These are phyloP conservation scores for Helotiales sp. DNA, from an alignment of 2,329 filamentous ascomycete species.

Conservation along the genomic window DNA sequence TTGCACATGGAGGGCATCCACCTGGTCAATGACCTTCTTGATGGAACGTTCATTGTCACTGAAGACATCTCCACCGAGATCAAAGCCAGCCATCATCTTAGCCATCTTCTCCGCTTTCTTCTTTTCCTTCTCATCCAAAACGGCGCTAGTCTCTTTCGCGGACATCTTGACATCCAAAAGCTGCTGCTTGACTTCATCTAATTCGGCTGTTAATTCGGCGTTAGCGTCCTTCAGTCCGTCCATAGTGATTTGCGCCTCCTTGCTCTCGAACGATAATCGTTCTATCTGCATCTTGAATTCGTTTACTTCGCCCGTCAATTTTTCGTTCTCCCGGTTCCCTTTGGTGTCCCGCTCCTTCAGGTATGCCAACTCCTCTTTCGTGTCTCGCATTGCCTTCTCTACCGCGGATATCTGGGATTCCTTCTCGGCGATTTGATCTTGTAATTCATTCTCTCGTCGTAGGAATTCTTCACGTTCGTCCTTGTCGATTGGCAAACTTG, in stretches of 20 bases:
- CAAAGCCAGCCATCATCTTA: conserved; percentile 99
- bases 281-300: conserved; percentile 97
- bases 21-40: conserved; percentile 79
- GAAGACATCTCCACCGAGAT: conserved; percentile 89
- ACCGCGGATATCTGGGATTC: conserved; percentile 79
- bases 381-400: conserved; percentile 81
- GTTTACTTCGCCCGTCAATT: conserved; percentile 82
- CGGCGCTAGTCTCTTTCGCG: conserved; percentile 88
- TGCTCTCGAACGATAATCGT: conserved; percentile 92
- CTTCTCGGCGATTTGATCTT: conserved; percentile 93
- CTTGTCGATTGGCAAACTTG: conserved; percentile 87
- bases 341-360: conserved; percentile 86
- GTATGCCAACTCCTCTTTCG: conserved; percentile 82
- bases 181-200: conserved; percentile 96
- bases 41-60: conserved; percentile 91
- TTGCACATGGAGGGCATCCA: conserved; percentile 79
- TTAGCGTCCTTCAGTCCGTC: conserved; percentile 97
- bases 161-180: conserved; percentile 95
- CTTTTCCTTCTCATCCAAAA: conserved; percentile 95
- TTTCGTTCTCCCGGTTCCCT: conserved; percentile 88
- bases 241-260: conserved; percentile 97
- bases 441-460: conserved; percentile 92
- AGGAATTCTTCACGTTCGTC: conserved; percentile 97
- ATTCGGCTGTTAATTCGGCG: conserved; percentile 84
- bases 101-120: conserved; percentile 99